Conservation (phyloP, 345 rosid genomes). For the Eucalyptus decipiens region DNA sequence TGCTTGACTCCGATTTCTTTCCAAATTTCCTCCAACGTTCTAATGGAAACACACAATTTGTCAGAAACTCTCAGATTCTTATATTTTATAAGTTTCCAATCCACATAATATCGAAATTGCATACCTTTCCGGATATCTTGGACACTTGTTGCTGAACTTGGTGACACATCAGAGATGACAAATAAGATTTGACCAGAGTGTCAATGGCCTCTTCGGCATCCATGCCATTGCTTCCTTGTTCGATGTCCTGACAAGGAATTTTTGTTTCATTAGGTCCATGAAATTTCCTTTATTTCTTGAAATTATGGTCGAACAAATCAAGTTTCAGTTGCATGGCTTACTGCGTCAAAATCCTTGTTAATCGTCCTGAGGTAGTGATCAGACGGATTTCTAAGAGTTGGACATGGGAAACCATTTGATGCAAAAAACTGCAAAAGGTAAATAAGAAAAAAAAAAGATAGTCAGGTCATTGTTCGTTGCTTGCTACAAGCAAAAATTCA, state of each 20-base stretch:
- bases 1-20: too few relatives aligned
- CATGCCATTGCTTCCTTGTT: not conserved
- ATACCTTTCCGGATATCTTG: too few relatives aligned
- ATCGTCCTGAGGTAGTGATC: conserved; percentile 14
- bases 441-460: not conserved
- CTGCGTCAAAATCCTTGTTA: conserved; percentile 30
- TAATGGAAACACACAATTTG: too few relatives aligned
- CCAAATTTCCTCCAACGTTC: too few relatives aligned
- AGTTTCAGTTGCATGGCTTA: not conserved
- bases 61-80: too few relatives aligned
- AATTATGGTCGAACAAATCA: not conserved
- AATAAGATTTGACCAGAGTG: too few relatives aligned
- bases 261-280: not conserved
- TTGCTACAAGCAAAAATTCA: not conserved
- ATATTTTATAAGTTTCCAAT: too few relatives aligned
- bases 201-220: too few relatives aligned
- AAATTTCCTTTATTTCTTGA: not conserved
- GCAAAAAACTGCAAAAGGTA: conserved; percentile 19
- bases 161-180: too few relatives aligned
- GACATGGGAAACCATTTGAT: conserved; percentile 13
- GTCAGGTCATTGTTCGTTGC: too few relatives aligned
- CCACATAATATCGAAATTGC: too few relatives aligned
- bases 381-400: not conserved
- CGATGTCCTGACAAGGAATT: conserved; percentile 17
- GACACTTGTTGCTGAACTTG: too few relatives aligned